Evolutionary conservation across 2,329 filamentous ascomycete genomes (phyloP).

Genomic region (Colletotrichum higginsianum): DNA sequence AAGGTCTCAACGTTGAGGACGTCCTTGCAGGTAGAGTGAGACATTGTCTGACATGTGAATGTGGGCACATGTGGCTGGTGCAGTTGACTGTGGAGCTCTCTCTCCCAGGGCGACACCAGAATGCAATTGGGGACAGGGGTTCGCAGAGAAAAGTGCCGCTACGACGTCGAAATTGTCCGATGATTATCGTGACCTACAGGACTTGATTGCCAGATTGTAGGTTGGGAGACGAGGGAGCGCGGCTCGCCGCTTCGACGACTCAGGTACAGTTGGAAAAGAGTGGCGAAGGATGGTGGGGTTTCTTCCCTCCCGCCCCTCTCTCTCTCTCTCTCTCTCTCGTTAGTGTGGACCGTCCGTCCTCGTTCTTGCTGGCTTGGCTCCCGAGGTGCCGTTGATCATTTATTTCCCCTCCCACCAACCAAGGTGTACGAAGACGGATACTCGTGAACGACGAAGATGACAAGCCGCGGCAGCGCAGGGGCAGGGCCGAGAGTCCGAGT

Average conservation of each 20-base stretch:
- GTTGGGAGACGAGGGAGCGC: constrained; percentile 2
- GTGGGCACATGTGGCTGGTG: constrained; percentile 35
- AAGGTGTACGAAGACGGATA: not conserved
- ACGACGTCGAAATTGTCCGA: constrained; percentile 23
- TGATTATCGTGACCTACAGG: constrained; percentile 20
- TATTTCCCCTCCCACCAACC: not conserved
- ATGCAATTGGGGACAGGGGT: constrained; percentile 14
- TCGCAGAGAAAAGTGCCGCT: constrained; percentile 5
- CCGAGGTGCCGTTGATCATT: constrained; percentile 4
- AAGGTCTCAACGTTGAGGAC: constrained; percentile 33
- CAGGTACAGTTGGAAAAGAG: not conserved
- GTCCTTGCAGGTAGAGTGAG: constrained; percentile 19
- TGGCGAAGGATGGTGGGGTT: constrained; percentile 4
- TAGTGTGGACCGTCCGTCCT: no score
- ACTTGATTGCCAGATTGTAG: not conserved
- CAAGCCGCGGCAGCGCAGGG: constrained; percentile 2
- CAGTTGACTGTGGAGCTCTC: not conserved
- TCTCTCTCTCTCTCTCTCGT: no score
- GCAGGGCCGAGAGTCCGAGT: not conserved
- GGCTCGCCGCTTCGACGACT: not conserved
- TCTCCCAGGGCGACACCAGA: not conserved
- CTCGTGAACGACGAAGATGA: not conserved
- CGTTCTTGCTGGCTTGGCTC: constrained; percentile 4
- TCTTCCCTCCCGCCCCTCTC: no score
- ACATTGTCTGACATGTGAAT: constrained; percentile 40